A percentile compares a stretch with the other conserved stretches of the same genome.
phyloP scores from a whole-genome alignment of 306 rosid genomes.

The Casuarina cunninghamiana region DNA sequence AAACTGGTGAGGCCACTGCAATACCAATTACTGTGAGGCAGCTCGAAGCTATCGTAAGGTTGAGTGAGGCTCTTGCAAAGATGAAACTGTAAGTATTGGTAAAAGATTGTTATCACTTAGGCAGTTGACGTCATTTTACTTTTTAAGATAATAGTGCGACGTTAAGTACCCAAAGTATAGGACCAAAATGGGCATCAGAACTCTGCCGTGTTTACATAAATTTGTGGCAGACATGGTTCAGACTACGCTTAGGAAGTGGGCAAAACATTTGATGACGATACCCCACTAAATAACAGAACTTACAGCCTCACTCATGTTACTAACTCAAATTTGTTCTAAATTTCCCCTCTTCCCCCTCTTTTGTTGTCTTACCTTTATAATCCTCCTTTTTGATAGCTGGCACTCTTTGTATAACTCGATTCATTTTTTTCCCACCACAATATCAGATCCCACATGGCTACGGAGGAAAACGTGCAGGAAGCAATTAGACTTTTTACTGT shows the following conservation, averaged over 20 bases:
- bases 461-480: constrained; percentile 83
- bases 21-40: constrained; percentile 96
- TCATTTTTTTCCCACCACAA: constrained; percentile 16
- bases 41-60: constrained; percentile 90
- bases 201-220: background rate
- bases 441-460: constrained; percentile 74
- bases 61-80: constrained; percentile 97
- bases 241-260: too few relatives aligned
- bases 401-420: constrained; percentile 6
- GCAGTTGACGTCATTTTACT: background rate
- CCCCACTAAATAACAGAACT: background rate
- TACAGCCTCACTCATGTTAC: background rate
- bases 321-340: background rate
- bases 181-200: background rate
- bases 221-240: too few relatives aligned
- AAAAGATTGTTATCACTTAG: background rate
- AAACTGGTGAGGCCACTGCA: constrained; percentile 86
- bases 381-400: background rate
- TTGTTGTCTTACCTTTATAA: background rate
- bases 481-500: constrained; percentile 86
- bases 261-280: background rate
- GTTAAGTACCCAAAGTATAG: background rate
- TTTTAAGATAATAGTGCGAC: constrained; percentile 3
- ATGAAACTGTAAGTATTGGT: constrained; percentile 79
- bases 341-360: background rate